Evolutionary conservation across 371 early-diverging fungal species (phyloP), one percentile per base, ranked within the genome.

Genomic region (Mucor indicus): DNA sequence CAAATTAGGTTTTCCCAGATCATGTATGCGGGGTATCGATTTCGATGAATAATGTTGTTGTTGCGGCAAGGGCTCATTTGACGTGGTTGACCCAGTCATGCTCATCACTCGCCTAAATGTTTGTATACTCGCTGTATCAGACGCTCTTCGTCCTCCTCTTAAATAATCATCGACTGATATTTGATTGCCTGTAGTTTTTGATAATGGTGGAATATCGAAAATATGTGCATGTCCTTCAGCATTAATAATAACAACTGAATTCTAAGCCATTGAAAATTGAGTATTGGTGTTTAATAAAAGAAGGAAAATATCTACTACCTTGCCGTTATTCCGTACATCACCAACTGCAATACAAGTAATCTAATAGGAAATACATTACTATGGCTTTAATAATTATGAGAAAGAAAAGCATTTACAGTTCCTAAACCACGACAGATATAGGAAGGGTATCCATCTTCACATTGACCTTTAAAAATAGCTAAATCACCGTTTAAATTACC

Each of bases 401-500:
- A 27, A 27, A 27, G 13, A 10, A 7, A 16, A 7, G 2, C 4
- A 24, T 66, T 48, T 70, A 84, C 84, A 42, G 85, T 85, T 38
- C 85, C 85, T 27, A 83, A 63, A 23, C 75, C 78, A 32, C 69
- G 75, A 53, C 83, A 83, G 11, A 80, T 68, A 45, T 69, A 63
- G 31, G 77, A 72, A 35, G 85, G 83, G 27, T 64, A 31, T 0
- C 81, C 81, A 17, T 66, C 59, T 5, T 63, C 55, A 42, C 80
- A 72, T 27, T 75, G 74, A 11, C 88, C 89, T 50, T 89, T 90
- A 40, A 89, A 91, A 11, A 91, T 81, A n/a, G 86, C 85, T 23
- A 91, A 67, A 48, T 83, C 83, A 25, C 91, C 91, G 44, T 80
- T 79, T 31, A 90, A 60, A 53, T 86, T 89, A 4, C 91, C 91